phyloP scores from a whole-genome alignment of 2,329 filamentous ascomycete genomes.

The Exophiala lecanii-corni region DNA sequence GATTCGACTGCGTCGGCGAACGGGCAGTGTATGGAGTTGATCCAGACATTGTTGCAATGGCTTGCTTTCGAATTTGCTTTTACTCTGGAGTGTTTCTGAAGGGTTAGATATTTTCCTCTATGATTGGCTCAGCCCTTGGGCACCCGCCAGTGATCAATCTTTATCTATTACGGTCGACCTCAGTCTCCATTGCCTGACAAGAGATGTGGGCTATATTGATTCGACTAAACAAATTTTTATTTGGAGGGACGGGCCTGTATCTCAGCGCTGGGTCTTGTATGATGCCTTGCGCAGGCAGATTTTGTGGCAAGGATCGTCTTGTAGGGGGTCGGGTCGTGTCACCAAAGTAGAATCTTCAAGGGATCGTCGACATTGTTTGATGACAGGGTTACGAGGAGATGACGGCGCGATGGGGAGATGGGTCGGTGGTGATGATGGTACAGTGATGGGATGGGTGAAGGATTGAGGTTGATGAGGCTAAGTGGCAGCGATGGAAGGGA shows the following conservation, averaged over 20 bases:
- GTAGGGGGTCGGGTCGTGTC: slow-evolving; percentile 17
- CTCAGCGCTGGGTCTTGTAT: no score
- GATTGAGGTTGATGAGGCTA: slow-evolving; percentile 13
- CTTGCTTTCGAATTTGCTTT: neutral
- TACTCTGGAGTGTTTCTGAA: slow-evolving; percentile 4
- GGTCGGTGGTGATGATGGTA: slow-evolving; percentile 8
- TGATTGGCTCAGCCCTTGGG: neutral
- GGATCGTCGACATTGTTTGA: slow-evolving; percentile 17
- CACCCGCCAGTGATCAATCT: slow-evolving; percentile 6
- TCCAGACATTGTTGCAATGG: slow-evolving; percentile 20
- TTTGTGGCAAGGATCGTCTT: neutral
- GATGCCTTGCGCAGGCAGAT: no score
- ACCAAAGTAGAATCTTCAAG: slow-evolving; percentile 17
- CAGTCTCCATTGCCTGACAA: slow-evolving; percentile 17
- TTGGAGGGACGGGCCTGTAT: neutral
- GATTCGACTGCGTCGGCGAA: slow-evolving; percentile 42
- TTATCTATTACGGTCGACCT: slow-evolving; percentile 14
- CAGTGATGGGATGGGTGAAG: slow-evolving; percentile 18
- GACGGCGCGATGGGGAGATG: slow-evolving; percentile 14
- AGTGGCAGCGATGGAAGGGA: slow-evolving; percentile 16
- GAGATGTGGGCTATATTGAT: slow-evolving; percentile 2
- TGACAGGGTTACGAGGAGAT: slow-evolving; percentile 11
- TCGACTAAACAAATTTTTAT: no score
- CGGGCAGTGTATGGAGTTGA: slow-evolving; percentile 40
- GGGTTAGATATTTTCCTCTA: neutral